phyloP scores from a whole-genome alignment of 2,329 filamentous ascomycete genomes.

The Samsoniella hepiali region DNA sequence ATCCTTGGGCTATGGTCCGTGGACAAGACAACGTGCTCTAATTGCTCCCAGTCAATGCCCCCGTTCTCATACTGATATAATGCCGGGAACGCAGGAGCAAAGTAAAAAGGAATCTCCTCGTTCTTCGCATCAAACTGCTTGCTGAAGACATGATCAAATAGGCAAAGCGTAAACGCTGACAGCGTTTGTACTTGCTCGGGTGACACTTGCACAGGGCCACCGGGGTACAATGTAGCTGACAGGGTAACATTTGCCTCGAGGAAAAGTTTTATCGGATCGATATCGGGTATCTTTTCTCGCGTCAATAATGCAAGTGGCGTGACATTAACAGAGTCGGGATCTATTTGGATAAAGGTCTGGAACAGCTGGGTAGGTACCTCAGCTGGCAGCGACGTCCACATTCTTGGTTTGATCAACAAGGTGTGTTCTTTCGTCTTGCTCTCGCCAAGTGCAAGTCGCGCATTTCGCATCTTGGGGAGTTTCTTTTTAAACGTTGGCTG shows the following conservation, averaged over 20 bases:
- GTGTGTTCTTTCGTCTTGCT: conserved; percentile 71
- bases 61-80: conserved; percentile 22
- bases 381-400: conserved; percentile 58
- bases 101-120: conserved; percentile 74
- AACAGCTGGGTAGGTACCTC: conserved; percentile 52
- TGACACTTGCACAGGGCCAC: conserved; percentile 45
- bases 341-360: conserved; percentile 28
- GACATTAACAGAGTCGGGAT: background rate
- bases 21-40: conserved; percentile 44
- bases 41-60: conserved; percentile 25
- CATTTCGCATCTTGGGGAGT: conserved; percentile 82
- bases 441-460: conserved; percentile 73
- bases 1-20: background rate
- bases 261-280: background rate
- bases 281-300: background rate
- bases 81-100: conserved; percentile 55
- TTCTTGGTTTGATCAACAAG: conserved; percentile 73
- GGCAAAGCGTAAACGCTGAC: conserved; percentile 67
- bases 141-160: conserved; percentile 85
- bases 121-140: conserved; percentile 69
- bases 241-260: background rate
- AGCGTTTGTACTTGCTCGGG: conserved; percentile 50
- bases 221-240: background rate
- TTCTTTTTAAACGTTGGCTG: conserved; percentile 69
- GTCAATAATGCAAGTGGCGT: background rate